Evolutionary conservation across 2,329 filamentous ascomycete genomes (phyloP).

Genomic region (Cladosporium velox): DNA sequence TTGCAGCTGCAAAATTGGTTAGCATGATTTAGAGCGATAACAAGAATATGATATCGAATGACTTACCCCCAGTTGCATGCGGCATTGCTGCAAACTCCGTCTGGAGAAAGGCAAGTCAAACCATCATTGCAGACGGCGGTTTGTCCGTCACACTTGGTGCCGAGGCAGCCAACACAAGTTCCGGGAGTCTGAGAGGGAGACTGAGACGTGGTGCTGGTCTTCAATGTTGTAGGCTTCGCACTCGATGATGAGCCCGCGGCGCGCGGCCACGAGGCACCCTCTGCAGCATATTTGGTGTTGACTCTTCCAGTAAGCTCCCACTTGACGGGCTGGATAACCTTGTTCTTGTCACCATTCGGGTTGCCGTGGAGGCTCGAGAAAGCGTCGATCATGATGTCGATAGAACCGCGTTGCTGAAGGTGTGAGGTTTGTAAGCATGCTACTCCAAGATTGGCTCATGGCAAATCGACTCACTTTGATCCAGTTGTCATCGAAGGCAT

Average conservation of each 20-base stretch:
- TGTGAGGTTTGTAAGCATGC: background rate
- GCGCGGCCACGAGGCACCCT: background rate
- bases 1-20: background rate
- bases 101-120: background rate
- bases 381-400: slow-evolving; percentile 7
- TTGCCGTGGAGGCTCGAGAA: slow-evolving; percentile 3
- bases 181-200: background rate
- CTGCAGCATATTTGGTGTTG: slow-evolving; percentile 5
- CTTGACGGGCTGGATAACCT: background rate
- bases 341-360: slow-evolving; percentile 1
- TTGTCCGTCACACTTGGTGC: background rate
- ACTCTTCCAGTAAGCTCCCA: slow-evolving; percentile 4
- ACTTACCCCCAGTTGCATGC: slow-evolving; percentile 1
- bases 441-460: background rate
- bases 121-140: background rate
- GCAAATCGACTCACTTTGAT: background rate
- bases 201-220: background rate
- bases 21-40: background rate
- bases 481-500: background rate
- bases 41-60: background rate
- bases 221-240: background rate
- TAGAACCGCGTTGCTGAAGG: background rate
- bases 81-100: slow-evolving; percentile 5
- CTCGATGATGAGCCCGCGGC: background rate
- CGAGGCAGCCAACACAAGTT: background rate